These are phyloP conservation scores for Penicillium polonicum DNA, from an alignment of 2,329 filamentous ascomycete genomes.

Conservation along the genomic window DNA sequence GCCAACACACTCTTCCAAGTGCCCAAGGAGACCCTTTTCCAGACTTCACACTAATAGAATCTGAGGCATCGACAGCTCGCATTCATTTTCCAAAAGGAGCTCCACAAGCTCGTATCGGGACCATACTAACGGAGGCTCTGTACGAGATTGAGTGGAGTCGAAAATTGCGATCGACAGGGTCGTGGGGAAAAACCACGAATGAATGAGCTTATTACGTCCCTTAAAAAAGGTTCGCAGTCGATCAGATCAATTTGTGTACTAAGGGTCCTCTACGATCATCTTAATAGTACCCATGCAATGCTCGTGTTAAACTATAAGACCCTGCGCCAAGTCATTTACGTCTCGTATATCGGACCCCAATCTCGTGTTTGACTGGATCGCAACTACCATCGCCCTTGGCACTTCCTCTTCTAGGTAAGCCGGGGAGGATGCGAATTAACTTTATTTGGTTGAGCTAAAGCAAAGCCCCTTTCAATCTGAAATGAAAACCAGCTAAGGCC, in stretches of 20 bases:
- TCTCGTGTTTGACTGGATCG: conserved; percentile 1
- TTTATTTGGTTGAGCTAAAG: background rate
- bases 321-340: background rate
- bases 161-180: background rate
- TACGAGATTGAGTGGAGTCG: background rate
- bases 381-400: background rate
- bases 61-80: background rate
- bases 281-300: background rate
- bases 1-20: background rate
- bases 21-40: background rate
- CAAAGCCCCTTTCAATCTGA: background rate
- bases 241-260: background rate
- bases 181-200: background rate
- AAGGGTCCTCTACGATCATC: background rate
- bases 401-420: background rate
- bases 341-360: background rate
- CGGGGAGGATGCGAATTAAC: background rate
- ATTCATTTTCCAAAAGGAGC: background rate
- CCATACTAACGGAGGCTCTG: background rate
- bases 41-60: background rate
- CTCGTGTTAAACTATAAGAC: background rate
- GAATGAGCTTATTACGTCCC: background rate
- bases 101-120: background rate
- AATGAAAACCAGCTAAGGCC: background rate
- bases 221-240: background rate